phyloP scores from a whole-genome alignment of 805 yeast species.

The Starmerella kuoi region DNA sequence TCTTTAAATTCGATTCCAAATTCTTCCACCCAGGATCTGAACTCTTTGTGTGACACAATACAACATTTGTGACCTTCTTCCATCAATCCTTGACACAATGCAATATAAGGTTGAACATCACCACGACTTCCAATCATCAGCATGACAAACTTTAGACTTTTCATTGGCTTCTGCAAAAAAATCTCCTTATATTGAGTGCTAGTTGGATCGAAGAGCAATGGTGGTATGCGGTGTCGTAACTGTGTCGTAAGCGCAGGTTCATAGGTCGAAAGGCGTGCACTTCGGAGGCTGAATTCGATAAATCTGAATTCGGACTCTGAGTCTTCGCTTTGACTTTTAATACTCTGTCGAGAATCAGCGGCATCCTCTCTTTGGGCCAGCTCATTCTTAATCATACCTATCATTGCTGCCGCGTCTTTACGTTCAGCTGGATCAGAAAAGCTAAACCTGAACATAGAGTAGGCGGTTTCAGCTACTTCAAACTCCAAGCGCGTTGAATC shows the following conservation, averaged over 20 bases:
- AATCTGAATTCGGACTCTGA: constrained; percentile 8
- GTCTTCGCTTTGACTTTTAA: not conserved
- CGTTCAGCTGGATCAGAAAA: constrained; percentile 4
- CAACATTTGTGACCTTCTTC: constrained; percentile 74
- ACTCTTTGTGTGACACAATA: constrained; percentile 79
- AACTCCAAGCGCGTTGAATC: constrained; percentile 1
- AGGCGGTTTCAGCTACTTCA: constrained; percentile 17
- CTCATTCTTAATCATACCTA: constrained; percentile 36
- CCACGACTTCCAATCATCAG: constrained; percentile 92
- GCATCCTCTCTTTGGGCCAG: constrained; percentile 1
- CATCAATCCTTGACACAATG: constrained; percentile 66
- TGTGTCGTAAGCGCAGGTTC: constrained; percentile 15
- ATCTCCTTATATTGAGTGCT: constrained; percentile 15
- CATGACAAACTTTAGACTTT: constrained; percentile 48
- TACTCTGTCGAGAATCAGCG: not conserved
- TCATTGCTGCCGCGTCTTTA: constrained; percentile 3
- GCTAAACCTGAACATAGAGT: constrained; percentile 7
- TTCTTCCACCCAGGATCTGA: constrained; percentile 55
- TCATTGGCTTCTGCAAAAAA: constrained; percentile 38
- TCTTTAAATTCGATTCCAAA: constrained; percentile 58
- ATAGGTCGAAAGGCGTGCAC: constrained; percentile 21
- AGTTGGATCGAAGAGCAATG: constrained; percentile 22
- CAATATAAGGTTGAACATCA: constrained; percentile 92
- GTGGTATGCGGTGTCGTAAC: constrained; percentile 19
- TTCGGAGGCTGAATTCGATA: constrained; percentile 16